Evolutionary conservation across 352 stramenopile species (phyloP).

Genomic region (Globisporangium okanoganense): DNA sequence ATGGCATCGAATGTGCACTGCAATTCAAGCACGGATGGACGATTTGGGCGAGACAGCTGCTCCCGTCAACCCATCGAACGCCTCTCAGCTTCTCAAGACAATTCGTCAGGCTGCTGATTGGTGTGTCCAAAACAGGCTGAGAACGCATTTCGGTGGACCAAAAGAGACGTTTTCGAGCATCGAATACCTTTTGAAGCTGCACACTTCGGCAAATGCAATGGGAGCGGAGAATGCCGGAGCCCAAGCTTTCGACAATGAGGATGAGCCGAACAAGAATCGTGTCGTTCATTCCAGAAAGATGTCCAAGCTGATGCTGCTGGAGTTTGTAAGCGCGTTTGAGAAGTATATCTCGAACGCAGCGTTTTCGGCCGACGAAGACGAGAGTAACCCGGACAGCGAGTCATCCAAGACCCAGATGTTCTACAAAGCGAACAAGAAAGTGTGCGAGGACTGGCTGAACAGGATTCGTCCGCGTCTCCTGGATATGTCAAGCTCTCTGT

Average conservation of each 20-base stretch:
- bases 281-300: slow-evolving; percentile 5
- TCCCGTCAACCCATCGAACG: slow-evolving; percentile 10
- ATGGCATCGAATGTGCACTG: slow-evolving; percentile 31
- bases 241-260: not conserved
- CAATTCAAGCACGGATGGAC: slow-evolving; percentile 7
- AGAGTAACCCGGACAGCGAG: slow-evolving; percentile 38
- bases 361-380: slow-evolving; percentile 14
- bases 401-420: slow-evolving; percentile 42
- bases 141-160: slow-evolving; percentile 71
- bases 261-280: slow-evolving; percentile 1
- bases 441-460: slow-evolving; percentile 71
- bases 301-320: slow-evolving; percentile 38
- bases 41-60: not conserved
- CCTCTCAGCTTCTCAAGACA: slow-evolving; percentile 22
- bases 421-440: slow-evolving; percentile 58
- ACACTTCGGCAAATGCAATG: slow-evolving; percentile 13
- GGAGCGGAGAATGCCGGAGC: not conserved
- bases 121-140: slow-evolving; percentile 68
- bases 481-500: slow-evolving; percentile 30
- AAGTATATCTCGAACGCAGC: slow-evolving; percentile 36
- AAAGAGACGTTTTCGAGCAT: slow-evolving; percentile 74
- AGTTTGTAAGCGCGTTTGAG: slow-evolving; percentile 57
- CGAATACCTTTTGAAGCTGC: slow-evolving; percentile 54
- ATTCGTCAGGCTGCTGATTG: slow-evolving; percentile 57
- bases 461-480: slow-evolving; percentile 53